A percentile compares a stretch with the other conserved stretches of the same genome.
Evolutionary conservation across 2,329 filamentous ascomycete genomes (phyloP).

Genomic region (Thielaviopsis populi): DNA sequence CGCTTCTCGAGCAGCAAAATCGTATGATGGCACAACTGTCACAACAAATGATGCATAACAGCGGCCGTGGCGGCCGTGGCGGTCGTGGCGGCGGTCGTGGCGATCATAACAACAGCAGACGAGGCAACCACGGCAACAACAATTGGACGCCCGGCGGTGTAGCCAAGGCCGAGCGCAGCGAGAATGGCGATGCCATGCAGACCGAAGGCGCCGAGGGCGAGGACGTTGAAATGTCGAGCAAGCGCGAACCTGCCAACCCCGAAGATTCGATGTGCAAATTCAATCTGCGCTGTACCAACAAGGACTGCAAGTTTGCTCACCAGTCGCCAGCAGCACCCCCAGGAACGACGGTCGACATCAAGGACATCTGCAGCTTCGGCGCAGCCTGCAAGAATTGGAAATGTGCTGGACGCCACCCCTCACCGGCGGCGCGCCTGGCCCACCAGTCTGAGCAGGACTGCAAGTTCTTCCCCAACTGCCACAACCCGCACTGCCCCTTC

Average conservation of each 20-base stretch:
- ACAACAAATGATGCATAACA: constrained; percentile 38
- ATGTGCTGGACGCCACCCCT: constrained; percentile 82
- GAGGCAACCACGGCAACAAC: constrained; percentile 30
- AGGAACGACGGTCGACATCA: constrained; percentile 60
- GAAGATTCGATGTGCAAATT: constrained; percentile 69
- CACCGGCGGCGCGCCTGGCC: constrained; percentile 62
- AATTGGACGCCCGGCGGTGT: constrained; percentile 22
- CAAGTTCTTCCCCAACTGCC: constrained; percentile 83
- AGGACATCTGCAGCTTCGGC: constrained; percentile 68
- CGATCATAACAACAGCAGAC: constrained; percentile 38
- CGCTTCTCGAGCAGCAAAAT: constrained; percentile 76
- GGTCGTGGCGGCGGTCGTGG: constrained; percentile 47
- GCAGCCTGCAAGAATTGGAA: constrained; percentile 92
- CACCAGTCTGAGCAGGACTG: constrained; percentile 77
- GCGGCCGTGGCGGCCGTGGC: constrained; percentile 28
- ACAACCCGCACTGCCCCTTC: constrained; percentile 76
- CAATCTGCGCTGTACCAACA: constrained; percentile 77
- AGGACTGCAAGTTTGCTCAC: constrained; percentile 83
- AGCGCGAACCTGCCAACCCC: constrained; percentile 40
- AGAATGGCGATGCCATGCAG: constrained; percentile 25
- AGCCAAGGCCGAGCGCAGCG: constrained; percentile 17
- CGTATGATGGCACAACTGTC: constrained; percentile 69
- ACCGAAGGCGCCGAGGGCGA: constrained; percentile 28
- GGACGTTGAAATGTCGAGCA: constrained; percentile 48
- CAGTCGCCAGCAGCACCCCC: constrained; percentile 81